Base-by-base conservation (phyloP, 768 basidiomycete genomes). In the Epithele typhae region DNA sequence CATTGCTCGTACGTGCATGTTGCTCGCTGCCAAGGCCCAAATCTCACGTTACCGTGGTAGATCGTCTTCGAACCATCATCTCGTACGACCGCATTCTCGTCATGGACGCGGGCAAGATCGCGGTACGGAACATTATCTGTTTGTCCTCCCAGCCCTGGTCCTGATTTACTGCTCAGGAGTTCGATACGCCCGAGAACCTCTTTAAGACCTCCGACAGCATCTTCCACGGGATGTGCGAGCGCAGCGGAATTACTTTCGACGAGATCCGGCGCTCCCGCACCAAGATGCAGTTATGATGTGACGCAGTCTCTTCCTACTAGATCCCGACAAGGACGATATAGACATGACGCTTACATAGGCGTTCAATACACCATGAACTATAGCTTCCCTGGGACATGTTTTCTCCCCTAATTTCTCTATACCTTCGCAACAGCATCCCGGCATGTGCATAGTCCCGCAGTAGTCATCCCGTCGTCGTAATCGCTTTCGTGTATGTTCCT, bases 61-160 rank as follows among this genome's bases (percentile, higher is more conserved):
- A 79, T 57, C 72, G 79, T n/a, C 61, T 79, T 22, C 64, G 73
- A 43, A 82, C 79, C 1, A 76, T 79, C 52, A 59, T 74, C 47
- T 64, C 65, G 11, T 87, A 87, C 55, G 85, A 91, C 60, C 68
- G 79, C 19, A 81, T 88, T 37, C 67, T 85, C 33, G 85, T 88
- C 7, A 73, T 88, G 55, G 78, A 82, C 48, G 72, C 74, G 18
- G 85, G 87, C 1, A 66, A 65, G 7, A 77, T 87, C 34, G 71
- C 69, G 21, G 77, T 78, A 34, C 64, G 75, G 27, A 69, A 33
- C 30, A 38, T 17, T 0, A 19, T 1, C 27, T 18, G 27, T 10
- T 24, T 36, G 21, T 17, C 0, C 25, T 34, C 25, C 17, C 25
- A 5, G 36, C 25, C 11, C 45, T 25, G 10, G 7, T 35, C 5